These are phyloP conservation scores for Ensete glaucum DNA, from an alignment of 176 grass and related monocot species.

Conservation along the genomic window DNA sequence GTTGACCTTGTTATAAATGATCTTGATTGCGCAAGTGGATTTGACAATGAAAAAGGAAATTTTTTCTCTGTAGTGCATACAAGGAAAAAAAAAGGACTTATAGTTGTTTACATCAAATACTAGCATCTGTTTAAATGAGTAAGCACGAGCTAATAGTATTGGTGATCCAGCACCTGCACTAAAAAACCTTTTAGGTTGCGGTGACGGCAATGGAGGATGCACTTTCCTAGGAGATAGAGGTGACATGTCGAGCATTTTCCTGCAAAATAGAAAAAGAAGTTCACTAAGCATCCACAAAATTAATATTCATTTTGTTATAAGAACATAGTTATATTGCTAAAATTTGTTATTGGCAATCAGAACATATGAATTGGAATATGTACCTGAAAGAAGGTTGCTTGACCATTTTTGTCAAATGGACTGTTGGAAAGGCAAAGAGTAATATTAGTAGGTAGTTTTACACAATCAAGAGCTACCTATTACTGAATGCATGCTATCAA, in stretches of 20 bases:
- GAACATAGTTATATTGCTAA: too few relatives aligned
- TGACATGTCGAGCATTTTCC: conserved; percentile 50
- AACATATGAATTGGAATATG: neutral
- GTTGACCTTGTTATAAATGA: conserved; percentile 58
- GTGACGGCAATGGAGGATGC: conserved; percentile 43
- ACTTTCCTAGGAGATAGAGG: conserved; percentile 36
- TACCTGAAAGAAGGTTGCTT: conserved; percentile 71
- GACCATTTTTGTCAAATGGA: conserved; percentile 34
- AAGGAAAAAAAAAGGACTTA: too few relatives aligned
- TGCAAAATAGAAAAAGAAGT: conserved; percentile 16
- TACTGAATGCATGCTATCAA: neutral
- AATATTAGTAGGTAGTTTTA: neutral
- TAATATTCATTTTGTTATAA: neutral
- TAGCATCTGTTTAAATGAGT: too few relatives aligned
- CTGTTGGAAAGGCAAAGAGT: neutral
- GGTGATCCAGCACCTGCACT: conserved; percentile 1
- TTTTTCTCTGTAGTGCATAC: conserved; percentile 39
- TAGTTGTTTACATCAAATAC: too few relatives aligned
- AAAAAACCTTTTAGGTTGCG: conserved; percentile 19
- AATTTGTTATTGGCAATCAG: neutral
- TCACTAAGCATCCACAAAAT: neutral
- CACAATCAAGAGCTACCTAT: neutral
- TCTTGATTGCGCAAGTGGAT: conserved; percentile 40
- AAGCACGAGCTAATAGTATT: too few relatives aligned
- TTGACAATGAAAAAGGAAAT: conserved; percentile 23